Base-by-base conservation (phyloP, 257 asterid genomes). In the Penstemon barbatus region DNA sequence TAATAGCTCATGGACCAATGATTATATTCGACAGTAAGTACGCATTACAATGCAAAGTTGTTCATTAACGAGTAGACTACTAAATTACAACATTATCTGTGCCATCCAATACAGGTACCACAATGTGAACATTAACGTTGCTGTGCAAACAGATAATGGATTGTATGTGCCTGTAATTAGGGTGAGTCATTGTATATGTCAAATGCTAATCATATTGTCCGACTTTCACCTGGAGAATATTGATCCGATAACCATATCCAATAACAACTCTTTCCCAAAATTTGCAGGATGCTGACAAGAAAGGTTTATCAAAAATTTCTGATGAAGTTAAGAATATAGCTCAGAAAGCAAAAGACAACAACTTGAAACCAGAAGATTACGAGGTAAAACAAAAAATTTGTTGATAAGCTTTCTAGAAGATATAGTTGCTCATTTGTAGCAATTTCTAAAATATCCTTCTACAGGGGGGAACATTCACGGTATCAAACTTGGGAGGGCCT, bases 391-490 rank as follows among this genome's bases (percentile, higher is more conserved):
- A 13, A 40, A 25, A 50, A 53, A 39, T 38, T 54, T 8, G 42
- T 61, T 37, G 8, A 12, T 65, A 38, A 68, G 50, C 9, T 10
- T 8, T 40, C 42, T 40, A 45, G 4, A 65, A 9, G 52, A 65
- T 40, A 15, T 51, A 13, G 38, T 41, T 58, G 36, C 61, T 50
- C 51, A 5, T 43, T 25, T 19, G 6, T 46, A 71, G 60, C 7
- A 9, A 61, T 52, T 41, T 70, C 55, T 25, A 25, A 25, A 25
- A 25, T 25, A 25, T 54, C 12, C 12, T 11, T 44, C 74, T 70
- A 39, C 80, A 94, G 99, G 98, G 99, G 40, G 99, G 99, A 63
- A 94, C 99, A 41, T 94, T 94, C 75, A 91, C 97, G 3, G 95
- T 94, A 5, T 78, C 95, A 42, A 94, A 91, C 79, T 85, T 94